Percentiles rank a stretch among this genome's conserved stretches.
Conservation (phyloP, 306 rosid genomes). For the Lagenaria siceraria region DNA sequence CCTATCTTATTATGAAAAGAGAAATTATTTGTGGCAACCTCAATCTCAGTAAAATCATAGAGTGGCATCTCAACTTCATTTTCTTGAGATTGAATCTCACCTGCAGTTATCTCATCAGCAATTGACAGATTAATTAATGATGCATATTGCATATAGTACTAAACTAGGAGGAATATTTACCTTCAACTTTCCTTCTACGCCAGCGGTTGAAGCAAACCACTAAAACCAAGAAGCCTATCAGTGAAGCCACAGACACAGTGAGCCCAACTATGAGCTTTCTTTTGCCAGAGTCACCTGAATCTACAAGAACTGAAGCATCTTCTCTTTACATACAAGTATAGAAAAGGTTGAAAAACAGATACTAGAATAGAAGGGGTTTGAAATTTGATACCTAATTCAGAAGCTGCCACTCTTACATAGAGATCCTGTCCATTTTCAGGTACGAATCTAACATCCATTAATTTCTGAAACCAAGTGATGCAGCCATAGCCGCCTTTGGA, state of each 20-base stretch:
- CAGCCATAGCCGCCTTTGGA: constrained; percentile 10
- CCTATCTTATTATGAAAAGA: neutral
- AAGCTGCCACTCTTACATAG: constrained; percentile 4
- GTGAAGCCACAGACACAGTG: neutral
- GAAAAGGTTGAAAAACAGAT: neutral
- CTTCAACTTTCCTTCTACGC: neutral
- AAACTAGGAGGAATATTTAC: neutral
- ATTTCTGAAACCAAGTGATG: constrained; percentile 15
- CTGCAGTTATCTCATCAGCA: neutral
- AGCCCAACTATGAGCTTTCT: neutral
- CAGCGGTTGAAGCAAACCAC: neutral
- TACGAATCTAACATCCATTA: constrained; percentile 11
- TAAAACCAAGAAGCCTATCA: neutral
- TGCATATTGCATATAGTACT: no score
- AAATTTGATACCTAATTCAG: neutral
- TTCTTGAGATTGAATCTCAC: neutral
- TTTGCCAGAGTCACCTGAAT: neutral
- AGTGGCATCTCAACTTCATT: neutral
- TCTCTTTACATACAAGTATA: neutral
- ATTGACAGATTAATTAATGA: neutral
- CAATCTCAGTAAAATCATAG: neutral
- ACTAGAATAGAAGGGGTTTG: no score
- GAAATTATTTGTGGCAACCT: constrained; percentile 3
- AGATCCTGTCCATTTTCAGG: neutral
- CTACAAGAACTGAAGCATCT: neutral